phyloP scores from a whole-genome alignment of 148 eudicot genomes.

The Pharnaceum exiguum region DNA sequence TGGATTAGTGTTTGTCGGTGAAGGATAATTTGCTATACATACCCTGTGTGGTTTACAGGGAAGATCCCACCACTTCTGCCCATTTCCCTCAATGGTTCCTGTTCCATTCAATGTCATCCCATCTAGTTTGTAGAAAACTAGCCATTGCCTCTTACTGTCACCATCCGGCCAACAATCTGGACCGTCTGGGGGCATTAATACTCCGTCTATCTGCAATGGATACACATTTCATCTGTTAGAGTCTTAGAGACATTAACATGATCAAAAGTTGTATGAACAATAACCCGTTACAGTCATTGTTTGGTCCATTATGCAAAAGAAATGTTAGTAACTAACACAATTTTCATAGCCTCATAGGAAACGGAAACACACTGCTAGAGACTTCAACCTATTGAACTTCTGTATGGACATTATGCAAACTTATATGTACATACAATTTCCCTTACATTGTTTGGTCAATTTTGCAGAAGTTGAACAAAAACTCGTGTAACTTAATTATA shows the following conservation, averaged over 20 bases:
- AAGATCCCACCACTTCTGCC: conserved; percentile 92
- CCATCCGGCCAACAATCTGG: conserved; percentile 88
- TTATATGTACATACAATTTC: no score
- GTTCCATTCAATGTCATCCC: conserved; percentile 61
- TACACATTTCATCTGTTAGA: background rate
- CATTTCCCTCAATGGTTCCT: conserved; percentile 89
- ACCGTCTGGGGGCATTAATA: conserved; percentile 79
- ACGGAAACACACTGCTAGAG: no score
- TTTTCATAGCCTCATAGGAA: no score
- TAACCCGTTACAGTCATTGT: no score
- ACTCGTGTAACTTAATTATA: no score
- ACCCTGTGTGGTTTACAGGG: conserved; percentile 98
- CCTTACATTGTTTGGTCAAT: no score
- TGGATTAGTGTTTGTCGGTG: background rate
- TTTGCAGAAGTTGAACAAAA: no score
- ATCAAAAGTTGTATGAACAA: background rate
- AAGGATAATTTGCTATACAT: conserved; percentile 7
- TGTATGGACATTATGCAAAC: no score
- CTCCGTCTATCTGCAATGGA: conserved; percentile 60
- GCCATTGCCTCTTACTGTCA: conserved; percentile 86
- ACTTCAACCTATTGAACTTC: no score
- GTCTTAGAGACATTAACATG: background rate
- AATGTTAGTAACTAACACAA: no score
- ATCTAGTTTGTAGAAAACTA: conserved; percentile 72
- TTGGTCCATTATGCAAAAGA: no score